Percentiles rank a stretch among this genome's conserved stretches.
phyloP scores from a whole-genome alignment of 768 basidiomycete species.

The Floccularia luteovirens region DNA sequence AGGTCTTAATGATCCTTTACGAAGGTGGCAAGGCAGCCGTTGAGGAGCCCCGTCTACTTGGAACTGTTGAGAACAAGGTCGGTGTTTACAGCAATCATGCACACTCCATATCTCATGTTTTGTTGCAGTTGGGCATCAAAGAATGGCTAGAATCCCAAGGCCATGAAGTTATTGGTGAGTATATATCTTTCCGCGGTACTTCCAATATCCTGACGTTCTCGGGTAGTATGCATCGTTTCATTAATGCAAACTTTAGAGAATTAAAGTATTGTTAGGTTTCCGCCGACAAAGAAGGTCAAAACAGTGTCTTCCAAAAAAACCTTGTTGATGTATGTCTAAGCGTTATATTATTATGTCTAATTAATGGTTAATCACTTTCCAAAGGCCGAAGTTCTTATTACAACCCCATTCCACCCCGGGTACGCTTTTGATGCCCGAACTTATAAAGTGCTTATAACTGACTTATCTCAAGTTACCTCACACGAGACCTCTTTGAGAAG shows the following conservation, averaged over 20 bases:
- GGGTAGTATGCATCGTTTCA: not conserved
- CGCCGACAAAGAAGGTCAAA: slow-evolving; percentile 76
- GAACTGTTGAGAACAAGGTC: slow-evolving; percentile 77
- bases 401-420: slow-evolving; percentile 83
- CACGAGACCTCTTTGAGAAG: slow-evolving; percentile 63
- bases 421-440: slow-evolving; percentile 9
- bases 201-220: not conserved
- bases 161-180: slow-evolving; percentile 66
- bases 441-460: not conserved
- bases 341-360: not conserved
- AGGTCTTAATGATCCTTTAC: slow-evolving; percentile 75
- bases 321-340: slow-evolving; percentile 57
- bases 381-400: slow-evolving; percentile 74
- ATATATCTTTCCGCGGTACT: not conserved
- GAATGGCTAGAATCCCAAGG: slow-evolving; percentile 65
- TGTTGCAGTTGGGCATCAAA: slow-evolving; percentile 57
- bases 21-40: slow-evolving; percentile 57
- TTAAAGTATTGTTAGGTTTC: slow-evolving; percentile 41
- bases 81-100: slow-evolving; percentile 1
- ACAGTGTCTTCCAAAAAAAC: slow-evolving; percentile 79
- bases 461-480: slow-evolving; percentile 45
- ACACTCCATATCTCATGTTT: not conserved
- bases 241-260: too few relatives aligned
- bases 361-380: slow-evolving; percentile 6
- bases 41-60: slow-evolving; percentile 69